These are phyloP conservation scores for Cucurbita maxima DNA, from an alignment of 306 rosid species.

Conservation along the genomic window DNA sequence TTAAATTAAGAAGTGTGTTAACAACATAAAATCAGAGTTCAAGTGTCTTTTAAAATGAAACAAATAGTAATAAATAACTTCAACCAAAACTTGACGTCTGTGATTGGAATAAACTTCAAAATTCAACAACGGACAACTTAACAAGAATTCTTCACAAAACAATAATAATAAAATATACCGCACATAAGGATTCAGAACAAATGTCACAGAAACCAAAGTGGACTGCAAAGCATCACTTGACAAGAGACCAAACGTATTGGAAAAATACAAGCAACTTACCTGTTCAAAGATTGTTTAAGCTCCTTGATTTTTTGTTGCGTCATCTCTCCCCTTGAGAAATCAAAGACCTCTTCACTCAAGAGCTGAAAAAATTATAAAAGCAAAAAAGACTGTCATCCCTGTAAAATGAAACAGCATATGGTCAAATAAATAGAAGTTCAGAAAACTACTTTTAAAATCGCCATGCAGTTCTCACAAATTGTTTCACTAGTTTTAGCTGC, in stretches of 20 bases:
- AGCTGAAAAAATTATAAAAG: conserved; percentile 24
- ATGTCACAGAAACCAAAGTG: not conserved
- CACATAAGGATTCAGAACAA: not conserved
- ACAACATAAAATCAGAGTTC: not conserved
- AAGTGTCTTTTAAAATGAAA: not conserved
- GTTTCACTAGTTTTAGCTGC: conserved; percentile 96
- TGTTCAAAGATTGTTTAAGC: conserved; percentile 58
- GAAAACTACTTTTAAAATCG: conserved; percentile 61
- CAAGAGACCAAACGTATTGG: not conserved
- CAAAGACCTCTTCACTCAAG: conserved; percentile 56
- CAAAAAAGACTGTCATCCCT: not conserved
- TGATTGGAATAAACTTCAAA: not conserved
- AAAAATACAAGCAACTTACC: conserved; percentile 28
- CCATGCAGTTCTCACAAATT: conserved; percentile 93
- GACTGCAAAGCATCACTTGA: not conserved
- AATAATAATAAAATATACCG: not conserved
- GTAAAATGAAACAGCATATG: not conserved
- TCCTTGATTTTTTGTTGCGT: conserved; percentile 51
- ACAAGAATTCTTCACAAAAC: not conserved
- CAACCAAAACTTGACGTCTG: not conserved
- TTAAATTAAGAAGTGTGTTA: not conserved
- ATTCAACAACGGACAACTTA: not conserved
- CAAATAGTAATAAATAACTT: not conserved
- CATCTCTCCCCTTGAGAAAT: conserved; percentile 64
- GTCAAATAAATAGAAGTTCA: not conserved